Conservation (phyloP, 306 rosid genomes). For the Glycyrrhiza uralensis region DNA sequence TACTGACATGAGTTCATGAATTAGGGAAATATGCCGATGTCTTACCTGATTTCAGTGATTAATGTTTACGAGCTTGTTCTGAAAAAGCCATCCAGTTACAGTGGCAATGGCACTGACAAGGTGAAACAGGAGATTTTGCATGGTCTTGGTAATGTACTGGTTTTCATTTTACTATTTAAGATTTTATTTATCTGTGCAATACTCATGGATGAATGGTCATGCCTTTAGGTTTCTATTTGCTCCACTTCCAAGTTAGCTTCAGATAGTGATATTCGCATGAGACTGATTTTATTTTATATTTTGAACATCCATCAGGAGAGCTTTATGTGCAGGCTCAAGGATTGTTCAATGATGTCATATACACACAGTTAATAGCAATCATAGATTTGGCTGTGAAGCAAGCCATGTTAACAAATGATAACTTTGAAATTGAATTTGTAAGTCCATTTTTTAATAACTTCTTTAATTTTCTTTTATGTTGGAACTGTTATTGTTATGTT, state of each 20-base stretch:
- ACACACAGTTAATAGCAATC: constrained; percentile 63
- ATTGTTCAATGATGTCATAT: constrained; percentile 67
- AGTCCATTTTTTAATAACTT: constrained; percentile 33
- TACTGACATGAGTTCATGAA: constrained; percentile 38
- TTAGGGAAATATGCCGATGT: constrained; percentile 86
- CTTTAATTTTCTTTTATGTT: not conserved
- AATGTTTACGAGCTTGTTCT: constrained; percentile 75
- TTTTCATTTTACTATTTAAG: constrained; percentile 8
- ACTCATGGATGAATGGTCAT: not conserved
- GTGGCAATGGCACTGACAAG: constrained; percentile 61
- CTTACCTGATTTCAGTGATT: constrained; percentile 77
- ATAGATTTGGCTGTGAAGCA: constrained; percentile 71
- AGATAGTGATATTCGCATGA: constrained; percentile 2
- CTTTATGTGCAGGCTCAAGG: constrained; percentile 80
- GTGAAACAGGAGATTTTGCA: constrained; percentile 94
- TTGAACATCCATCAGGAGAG: constrained; percentile 62
- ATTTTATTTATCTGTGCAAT: not conserved
- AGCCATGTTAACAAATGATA: constrained; percentile 55
- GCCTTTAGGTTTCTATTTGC: constrained; percentile 18
- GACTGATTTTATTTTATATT: constrained; percentile 26
- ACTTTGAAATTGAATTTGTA: constrained; percentile 83
- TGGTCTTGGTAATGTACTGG: constrained; percentile 75
- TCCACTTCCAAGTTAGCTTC: constrained; percentile 16
- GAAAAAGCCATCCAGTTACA: constrained; percentile 62
- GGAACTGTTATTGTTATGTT: not conserved